These are phyloP conservation scores for Zasmidium angulare DNA, from an alignment of 2,329 filamentous ascomycete species.

Conservation along the genomic window DNA sequence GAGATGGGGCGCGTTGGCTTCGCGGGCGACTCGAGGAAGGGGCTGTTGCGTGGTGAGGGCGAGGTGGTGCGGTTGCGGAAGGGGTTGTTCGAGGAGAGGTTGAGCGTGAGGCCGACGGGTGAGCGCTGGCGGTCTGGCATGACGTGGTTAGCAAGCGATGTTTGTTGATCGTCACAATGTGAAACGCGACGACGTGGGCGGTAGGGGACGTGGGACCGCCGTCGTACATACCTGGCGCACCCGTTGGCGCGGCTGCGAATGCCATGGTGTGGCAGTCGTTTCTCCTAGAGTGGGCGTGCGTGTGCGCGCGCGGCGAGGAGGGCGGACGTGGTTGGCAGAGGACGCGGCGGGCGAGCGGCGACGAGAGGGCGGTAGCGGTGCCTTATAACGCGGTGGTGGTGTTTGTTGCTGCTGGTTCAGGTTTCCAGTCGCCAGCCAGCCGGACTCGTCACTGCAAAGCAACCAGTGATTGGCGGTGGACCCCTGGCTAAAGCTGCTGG, in stretches of 20 bases:
- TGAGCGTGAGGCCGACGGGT: slow-evolving; percentile 19
- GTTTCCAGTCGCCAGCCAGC: neutral
- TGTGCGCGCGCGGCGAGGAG: neutral
- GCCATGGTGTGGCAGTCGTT: slow-evolving; percentile 4
- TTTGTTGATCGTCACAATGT: slow-evolving; percentile 2
- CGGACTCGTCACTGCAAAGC: neutral
- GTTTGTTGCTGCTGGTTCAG: no score
- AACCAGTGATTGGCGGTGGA: neutral
- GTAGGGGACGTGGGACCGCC: slow-evolving; percentile 13
- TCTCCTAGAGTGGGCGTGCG: neutral
- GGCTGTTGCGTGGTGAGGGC: slow-evolving; percentile 28
- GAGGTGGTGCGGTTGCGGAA: slow-evolving; percentile 71
- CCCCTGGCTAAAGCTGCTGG: neutral
- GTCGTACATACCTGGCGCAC: slow-evolving; percentile 10
- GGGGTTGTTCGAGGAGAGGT: slow-evolving; percentile 72
- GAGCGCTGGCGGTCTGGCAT: slow-evolving; percentile 48
- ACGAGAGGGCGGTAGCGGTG: neutral
- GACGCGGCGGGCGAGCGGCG: neutral
- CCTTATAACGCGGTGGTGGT: neutral
- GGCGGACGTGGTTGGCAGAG: neutral
- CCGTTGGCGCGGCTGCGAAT: slow-evolving; percentile 7
- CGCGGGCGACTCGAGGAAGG: slow-evolving; percentile 48
- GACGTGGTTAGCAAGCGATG: slow-evolving; percentile 8
- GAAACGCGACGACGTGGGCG: neutral
- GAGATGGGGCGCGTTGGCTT: slow-evolving; percentile 59